phyloP scores from a whole-genome alignment of 805 yeast species.

The Wickerhamomyces pijperi region DNA sequence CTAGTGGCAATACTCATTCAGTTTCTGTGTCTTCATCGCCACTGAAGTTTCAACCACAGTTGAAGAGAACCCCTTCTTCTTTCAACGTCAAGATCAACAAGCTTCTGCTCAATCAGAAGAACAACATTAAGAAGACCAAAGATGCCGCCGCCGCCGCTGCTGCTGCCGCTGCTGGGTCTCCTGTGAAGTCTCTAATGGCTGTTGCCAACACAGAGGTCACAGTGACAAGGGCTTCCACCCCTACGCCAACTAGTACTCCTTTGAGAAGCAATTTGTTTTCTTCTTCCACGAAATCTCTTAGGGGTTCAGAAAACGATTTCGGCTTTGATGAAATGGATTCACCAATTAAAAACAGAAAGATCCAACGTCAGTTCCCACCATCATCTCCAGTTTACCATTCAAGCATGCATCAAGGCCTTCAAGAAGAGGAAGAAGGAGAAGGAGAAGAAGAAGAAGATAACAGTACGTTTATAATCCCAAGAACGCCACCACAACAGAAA shows the following conservation, averaged over 20 bases:
- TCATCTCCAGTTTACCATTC: constrained; percentile 14
- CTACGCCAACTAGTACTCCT: not conserved
- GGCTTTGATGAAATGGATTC: constrained; percentile 14
- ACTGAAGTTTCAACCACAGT: too few species aligned
- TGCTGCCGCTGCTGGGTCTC: not conserved
- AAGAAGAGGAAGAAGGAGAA: too few species aligned
- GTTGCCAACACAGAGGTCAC: not conserved
- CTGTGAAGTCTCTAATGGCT: too few species aligned
- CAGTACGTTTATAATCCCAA: constrained; percentile 13
- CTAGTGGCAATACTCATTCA: too few species aligned
- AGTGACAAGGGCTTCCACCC: not conserved
- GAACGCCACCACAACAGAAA: constrained; percentile 19
- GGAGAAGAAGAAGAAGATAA: too few species aligned
- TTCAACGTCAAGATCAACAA: not conserved
- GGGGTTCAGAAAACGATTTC: constrained; percentile 10
- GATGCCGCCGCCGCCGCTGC: too few species aligned
- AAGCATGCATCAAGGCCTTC: not conserved
- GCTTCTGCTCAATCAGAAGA: not conserved
- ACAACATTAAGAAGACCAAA: too few species aligned
- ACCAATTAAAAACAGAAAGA: constrained; percentile 3
- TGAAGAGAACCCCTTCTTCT: not conserved
- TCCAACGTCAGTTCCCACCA: constrained; percentile 12
- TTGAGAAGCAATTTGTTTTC: not conserved
- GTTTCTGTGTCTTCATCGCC: too few species aligned
- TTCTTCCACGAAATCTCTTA: constrained; percentile 1